These are phyloP conservation scores for Fusarium acutatum DNA, from an alignment of 2,329 filamentous ascomycete species.

Conservation along the genomic window DNA sequence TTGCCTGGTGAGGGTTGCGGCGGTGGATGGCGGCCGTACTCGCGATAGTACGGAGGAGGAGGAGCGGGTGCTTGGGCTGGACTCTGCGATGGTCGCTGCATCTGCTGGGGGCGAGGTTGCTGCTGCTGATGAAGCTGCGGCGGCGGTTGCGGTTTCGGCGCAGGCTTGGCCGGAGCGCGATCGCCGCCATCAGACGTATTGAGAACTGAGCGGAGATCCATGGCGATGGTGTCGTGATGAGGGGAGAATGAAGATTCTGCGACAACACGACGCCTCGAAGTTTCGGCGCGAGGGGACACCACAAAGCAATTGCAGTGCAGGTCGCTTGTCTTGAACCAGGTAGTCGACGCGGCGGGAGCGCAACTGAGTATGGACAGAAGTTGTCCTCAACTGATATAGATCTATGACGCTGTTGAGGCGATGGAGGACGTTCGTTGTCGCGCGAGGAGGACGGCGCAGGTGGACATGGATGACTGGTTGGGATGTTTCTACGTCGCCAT, in stretches of 20 bases:
- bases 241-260: constrained; percentile 14
- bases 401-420: constrained; percentile 1
- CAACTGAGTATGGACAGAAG: background rate
- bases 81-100: constrained; percentile 53
- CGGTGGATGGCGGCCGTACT: constrained; percentile 56
- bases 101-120: constrained; percentile 51
- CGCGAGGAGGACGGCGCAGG: constrained; percentile 41
- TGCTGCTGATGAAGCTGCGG: constrained; percentile 40
- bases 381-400: constrained; percentile 3
- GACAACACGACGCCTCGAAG: constrained; percentile 25
- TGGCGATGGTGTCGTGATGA: constrained; percentile 29
- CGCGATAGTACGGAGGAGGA: constrained; percentile 56
- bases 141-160: constrained; percentile 46
- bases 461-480: constrained; percentile 42
- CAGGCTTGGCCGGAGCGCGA: constrained; percentile 47
- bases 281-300: constrained; percentile 29
- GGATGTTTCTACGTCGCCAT: constrained; percentile 41
- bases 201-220: constrained; percentile 65
- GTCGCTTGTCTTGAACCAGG: constrained; percentile 28
- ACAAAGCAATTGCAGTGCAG: constrained; percentile 32
- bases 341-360: constrained; percentile 35
- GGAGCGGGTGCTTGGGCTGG: constrained; percentile 42
- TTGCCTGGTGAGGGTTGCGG: constrained; percentile 60
- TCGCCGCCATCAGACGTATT: constrained; percentile 61
- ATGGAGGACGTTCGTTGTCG: constrained; percentile 37